Conservation (phyloP, 352 stramenopile genomes). For the Thraustochytrium striatum region DNA sequence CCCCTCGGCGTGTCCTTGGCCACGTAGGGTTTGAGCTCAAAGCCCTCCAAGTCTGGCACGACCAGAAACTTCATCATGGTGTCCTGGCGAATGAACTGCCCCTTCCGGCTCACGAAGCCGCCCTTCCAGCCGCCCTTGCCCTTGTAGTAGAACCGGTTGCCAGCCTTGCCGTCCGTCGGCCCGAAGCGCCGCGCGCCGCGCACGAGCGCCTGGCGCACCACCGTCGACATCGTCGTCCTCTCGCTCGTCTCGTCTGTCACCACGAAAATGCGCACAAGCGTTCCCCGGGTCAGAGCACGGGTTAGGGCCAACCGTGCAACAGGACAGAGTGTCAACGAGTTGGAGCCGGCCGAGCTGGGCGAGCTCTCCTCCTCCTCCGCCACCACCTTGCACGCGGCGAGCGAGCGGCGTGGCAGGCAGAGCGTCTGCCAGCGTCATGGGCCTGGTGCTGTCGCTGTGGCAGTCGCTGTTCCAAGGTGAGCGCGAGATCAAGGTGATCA, state of each 20-base stretch:
- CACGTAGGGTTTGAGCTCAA: slow-evolving; percentile 46
- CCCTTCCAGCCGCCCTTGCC: slow-evolving; percentile 47
- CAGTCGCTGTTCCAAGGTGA: slow-evolving; percentile 37
- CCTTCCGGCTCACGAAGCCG: background rate
- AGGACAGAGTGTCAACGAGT: no score
- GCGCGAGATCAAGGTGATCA: slow-evolving; percentile 45
- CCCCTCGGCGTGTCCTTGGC: slow-evolving; percentile 18
- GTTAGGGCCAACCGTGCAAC: no score
- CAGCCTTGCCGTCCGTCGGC: slow-evolving; percentile 14
- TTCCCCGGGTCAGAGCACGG: no score
- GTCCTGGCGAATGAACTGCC: slow-evolving; percentile 13
- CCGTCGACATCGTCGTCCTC: background rate
- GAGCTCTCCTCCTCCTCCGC: no score
- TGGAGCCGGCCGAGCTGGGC: no score
- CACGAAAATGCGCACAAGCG: background rate
- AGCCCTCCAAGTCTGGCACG: slow-evolving; percentile 29
- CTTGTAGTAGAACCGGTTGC: slow-evolving; percentile 49
- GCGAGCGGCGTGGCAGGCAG: no score
- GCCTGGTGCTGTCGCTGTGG: slow-evolving; percentile 35
- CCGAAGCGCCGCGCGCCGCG: slow-evolving; percentile 3
- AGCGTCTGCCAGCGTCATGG: no score
- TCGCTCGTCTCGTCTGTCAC: background rate
- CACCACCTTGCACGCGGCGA: no score
- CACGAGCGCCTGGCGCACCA: background rate
- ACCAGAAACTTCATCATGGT: slow-evolving; percentile 49